These are phyloP conservation scores for Globisporangium middletonii DNA, from an alignment of 352 stramenopile species.

Conservation along the genomic window DNA sequence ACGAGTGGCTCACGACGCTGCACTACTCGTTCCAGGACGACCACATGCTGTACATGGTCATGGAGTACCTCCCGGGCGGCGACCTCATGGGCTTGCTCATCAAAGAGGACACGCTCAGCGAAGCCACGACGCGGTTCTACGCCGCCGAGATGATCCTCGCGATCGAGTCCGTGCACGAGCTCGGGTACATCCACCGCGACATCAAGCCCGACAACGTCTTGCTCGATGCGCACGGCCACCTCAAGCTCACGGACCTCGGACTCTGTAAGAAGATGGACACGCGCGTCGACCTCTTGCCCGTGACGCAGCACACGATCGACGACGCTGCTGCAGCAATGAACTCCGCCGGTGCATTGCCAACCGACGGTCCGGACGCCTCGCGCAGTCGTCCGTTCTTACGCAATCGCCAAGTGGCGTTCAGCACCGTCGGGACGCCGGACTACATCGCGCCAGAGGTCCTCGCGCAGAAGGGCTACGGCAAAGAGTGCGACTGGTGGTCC, in stretches of 20 bases:
- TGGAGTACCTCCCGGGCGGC: conserved; percentile 98
- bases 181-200: conserved; percentile 99
- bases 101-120: conserved; percentile 95
- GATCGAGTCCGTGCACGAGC: conserved; percentile 96
- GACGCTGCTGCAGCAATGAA: conserved; percentile 14
- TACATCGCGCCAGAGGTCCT: conserved; percentile 98
- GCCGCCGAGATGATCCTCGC: conserved; percentile 97
- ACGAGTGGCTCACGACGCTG: conserved; percentile 96
- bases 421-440: conserved; percentile 96
- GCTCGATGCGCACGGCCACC: conserved; percentile 95
- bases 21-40: conserved; percentile 97
- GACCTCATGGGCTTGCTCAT: conserved; percentile 99
- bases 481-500: conserved; percentile 97
- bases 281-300: conserved; percentile 66
- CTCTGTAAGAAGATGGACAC: conserved; percentile 96
- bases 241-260: conserved; percentile 99
- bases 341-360: neutral
- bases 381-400: conserved; percentile 53
- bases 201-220: conserved; percentile 98
- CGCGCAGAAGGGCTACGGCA: conserved; percentile 75
- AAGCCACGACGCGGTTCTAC: conserved; percentile 92
- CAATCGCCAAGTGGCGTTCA: conserved; percentile 90
- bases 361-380: conserved; percentile 30
- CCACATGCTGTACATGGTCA: conserved; percentile 90
- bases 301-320: conserved; percentile 69